These are phyloP conservation scores for Nitzschia putrida DNA, from an alignment of 108 stramenopile genomes.

Conservation along the genomic window DNA sequence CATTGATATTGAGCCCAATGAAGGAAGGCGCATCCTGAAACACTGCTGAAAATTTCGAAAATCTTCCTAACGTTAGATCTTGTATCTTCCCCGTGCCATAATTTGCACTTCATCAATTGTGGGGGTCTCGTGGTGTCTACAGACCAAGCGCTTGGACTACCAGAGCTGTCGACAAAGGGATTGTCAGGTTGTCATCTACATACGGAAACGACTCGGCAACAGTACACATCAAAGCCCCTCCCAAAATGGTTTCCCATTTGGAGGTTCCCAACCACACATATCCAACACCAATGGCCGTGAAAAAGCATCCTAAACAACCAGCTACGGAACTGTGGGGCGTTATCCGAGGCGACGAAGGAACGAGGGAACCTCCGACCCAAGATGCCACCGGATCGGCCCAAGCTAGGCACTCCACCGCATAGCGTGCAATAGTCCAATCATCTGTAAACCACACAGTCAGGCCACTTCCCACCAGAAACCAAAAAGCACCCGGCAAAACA, in stretches of 20 bases:
- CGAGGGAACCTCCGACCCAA: constrained; percentile 46
- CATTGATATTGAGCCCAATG: no score
- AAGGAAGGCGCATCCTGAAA: no score
- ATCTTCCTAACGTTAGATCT: no score
- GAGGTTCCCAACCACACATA: constrained; percentile 18
- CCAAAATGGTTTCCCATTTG: constrained; percentile 1
- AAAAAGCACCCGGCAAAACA: constrained; percentile 60
- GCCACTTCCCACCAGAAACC: constrained; percentile 51
- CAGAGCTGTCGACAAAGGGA: constrained; percentile 51
- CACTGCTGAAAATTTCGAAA: no score
- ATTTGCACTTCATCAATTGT: no score
- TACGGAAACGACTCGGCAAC: constrained; percentile 51
- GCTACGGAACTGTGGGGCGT: constrained; percentile 34
- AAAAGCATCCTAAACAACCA: constrained; percentile 58
- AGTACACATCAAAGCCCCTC: constrained; percentile 53
- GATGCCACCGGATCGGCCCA: constrained; percentile 64
- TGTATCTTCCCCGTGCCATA: no score
- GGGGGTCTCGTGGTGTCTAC: no score
- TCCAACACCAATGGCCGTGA: constrained; percentile 38
- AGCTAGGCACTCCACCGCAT: constrained; percentile 57
- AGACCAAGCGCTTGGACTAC: constrained; percentile 21
- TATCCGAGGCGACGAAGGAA: constrained; percentile 20
- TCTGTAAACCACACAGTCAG: constrained; percentile 32
- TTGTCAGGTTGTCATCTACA: constrained; percentile 62
- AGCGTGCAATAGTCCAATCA: constrained; percentile 37